These are phyloP conservation scores for Opeltia flavorubescens DNA, from an alignment of 495 filamentous ascomycete genomes.

Conservation along the genomic window DNA sequence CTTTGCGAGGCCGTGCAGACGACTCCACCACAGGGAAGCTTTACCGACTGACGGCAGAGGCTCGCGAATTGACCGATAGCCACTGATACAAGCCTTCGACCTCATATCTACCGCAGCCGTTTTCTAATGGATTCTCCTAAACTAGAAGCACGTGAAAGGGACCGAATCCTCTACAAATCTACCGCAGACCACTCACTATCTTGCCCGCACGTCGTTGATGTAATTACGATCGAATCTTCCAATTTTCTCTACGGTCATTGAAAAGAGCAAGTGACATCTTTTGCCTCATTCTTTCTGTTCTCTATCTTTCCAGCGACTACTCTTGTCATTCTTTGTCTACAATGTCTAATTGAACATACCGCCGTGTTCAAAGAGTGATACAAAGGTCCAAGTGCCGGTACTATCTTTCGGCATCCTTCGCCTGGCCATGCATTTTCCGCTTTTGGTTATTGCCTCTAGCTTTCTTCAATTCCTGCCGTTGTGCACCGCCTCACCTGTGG, in stretches of 20 bases:
- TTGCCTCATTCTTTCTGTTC: background rate
- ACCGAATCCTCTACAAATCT: background rate
- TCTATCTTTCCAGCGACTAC: background rate
- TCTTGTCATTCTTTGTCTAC: background rate
- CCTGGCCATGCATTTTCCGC: background rate
- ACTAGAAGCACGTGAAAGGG: background rate
- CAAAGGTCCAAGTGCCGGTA: background rate
- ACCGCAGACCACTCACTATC: background rate
- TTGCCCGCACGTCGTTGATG: background rate
- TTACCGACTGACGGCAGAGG: no score
- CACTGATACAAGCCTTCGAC: conserved; percentile 9
- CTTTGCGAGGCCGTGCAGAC: no score
- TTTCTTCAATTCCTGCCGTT: background rate
- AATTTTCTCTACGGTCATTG: background rate
- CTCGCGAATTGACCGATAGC: no score
- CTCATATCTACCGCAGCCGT: background rate
- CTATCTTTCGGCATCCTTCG: background rate
- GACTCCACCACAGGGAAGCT: no score
- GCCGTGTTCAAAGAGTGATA: no score
- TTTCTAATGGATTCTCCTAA: background rate
- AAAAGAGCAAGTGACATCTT: background rate
- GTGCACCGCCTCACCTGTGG: background rate
- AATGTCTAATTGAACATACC: no score
- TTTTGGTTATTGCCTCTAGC: background rate
- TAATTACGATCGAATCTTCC: background rate